Percentiles rank a stretch among this genome's conserved stretches.
Evolutionary conservation across 2,329 filamentous ascomycete genomes (phyloP).

Genomic region (Nemania bipapillata): DNA sequence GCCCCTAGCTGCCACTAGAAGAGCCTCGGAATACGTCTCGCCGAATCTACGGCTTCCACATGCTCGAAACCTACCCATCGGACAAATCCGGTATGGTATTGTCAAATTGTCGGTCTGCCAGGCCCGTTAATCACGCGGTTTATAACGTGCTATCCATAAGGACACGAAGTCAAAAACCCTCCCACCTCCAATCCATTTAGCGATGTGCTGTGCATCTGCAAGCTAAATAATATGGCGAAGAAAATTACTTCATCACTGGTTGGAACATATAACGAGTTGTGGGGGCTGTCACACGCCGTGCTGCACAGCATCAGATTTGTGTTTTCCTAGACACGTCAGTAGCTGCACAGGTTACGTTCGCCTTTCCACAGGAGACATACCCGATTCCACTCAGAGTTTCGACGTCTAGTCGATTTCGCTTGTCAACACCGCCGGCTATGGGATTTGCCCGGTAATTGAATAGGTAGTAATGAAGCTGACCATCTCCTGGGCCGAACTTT

Average conservation of each 20-base stretch:
- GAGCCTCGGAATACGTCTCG: constrained; percentile 45
- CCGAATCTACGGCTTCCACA: constrained; percentile 44
- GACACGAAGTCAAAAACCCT: constrained; percentile 3
- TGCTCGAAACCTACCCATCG: constrained; percentile 30
- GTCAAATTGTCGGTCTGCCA: neutral
- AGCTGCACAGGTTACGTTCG: constrained; percentile 23
- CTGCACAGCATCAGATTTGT: constrained; percentile 44
- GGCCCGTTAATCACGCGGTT: constrained; percentile 17
- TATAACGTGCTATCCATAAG: constrained; percentile 20
- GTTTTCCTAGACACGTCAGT: constrained; percentile 49
- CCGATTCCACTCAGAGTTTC: constrained; percentile 86
- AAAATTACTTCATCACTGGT: constrained; percentile 5
- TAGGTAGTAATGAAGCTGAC: constrained; percentile 94
- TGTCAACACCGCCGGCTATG: constrained; percentile 86
- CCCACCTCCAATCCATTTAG: constrained; percentile 15
- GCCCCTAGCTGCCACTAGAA: constrained; percentile 29
- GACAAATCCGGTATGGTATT: constrained; percentile 30
- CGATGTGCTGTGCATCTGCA: constrained; percentile 14
- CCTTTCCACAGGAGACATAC: constrained; percentile 72
- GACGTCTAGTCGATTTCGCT: constrained; percentile 79
- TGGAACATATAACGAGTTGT: constrained; percentile 1
- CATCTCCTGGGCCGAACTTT: constrained; percentile 94
- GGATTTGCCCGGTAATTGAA: constrained; percentile 94
- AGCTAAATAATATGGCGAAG: constrained; percentile 6
- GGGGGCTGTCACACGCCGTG: constrained; percentile 10